Percentiles rank a stretch among this genome's conserved stretches.
phyloP scores from a whole-genome alignment of 805 yeast genomes.

The Candida manassasensis region DNA sequence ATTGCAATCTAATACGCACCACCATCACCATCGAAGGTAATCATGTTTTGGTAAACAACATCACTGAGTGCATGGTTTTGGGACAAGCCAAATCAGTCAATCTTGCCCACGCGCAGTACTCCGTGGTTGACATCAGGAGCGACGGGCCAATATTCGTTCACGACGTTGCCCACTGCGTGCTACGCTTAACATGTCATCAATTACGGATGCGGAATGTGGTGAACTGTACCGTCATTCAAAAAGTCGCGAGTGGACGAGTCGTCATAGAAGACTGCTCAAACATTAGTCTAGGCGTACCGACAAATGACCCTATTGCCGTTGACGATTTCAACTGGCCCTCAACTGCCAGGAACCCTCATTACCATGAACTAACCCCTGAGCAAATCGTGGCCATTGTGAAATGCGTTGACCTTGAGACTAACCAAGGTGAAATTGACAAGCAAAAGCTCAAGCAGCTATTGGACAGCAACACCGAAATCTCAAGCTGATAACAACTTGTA shows the following conservation, averaged over 20 bases:
- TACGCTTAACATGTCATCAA: conserved; percentile 26
- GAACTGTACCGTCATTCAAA: conserved; percentile 14
- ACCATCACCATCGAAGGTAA: conserved; percentile 1
- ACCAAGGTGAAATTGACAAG: background rate
- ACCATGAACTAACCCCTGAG: background rate
- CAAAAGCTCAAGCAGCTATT: too few relatives aligned
- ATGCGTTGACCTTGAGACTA: background rate
- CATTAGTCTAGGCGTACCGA: conserved; percentile 7
- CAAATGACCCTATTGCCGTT: conserved; percentile 12
- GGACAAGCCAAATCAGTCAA: conserved; percentile 16
- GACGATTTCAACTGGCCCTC: conserved; percentile 30
- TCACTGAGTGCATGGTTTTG: background rate
- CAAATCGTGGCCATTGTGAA: background rate
- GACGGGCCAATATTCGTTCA: conserved; percentile 30
- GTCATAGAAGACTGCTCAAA: conserved; percentile 28
- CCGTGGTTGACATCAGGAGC: conserved; percentile 15
- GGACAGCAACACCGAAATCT: too few relatives aligned
- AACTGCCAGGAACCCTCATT: conserved; percentile 7
- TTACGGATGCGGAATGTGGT: conserved; percentile 21
- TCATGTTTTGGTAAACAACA: background rate
- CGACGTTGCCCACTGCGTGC: conserved; percentile 13
- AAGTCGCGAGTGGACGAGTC: conserved; percentile 18
- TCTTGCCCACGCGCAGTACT: conserved; percentile 13
- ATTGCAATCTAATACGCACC: conserved; percentile 5
- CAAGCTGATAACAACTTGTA: too few relatives aligned